A percentile compares a stretch with the other conserved stretches of the same genome.
Evolutionary conservation across 352 stramenopile species (phyloP).

Genomic region (Phytophthora brassicae): DNA sequence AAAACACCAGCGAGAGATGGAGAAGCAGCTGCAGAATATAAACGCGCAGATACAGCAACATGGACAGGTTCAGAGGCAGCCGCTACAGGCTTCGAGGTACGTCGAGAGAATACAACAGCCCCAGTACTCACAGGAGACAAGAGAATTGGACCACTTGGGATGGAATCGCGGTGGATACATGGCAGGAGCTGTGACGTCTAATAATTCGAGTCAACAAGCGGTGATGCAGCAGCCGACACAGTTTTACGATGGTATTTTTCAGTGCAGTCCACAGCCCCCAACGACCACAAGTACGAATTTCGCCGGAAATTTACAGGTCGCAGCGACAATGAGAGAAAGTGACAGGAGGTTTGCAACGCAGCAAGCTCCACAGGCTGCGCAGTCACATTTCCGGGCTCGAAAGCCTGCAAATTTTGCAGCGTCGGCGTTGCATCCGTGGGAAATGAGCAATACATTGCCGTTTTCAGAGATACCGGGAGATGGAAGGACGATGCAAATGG

Average conservation of each 20-base stretch:
- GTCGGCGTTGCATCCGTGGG: slow-evolving; percentile 10
- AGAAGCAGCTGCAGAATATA: slow-evolving; percentile 14
- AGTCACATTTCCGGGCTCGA: slow-evolving; percentile 20
- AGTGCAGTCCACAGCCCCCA: slow-evolving; percentile 1
- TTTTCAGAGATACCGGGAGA: slow-evolving; percentile 7
- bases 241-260: not conserved
- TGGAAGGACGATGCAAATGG: slow-evolving; percentile 2
- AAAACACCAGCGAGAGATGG: slow-evolving; percentile 11
- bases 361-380: slow-evolving; percentile 4
- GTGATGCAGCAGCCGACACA: not conserved
- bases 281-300: not conserved
- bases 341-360: slow-evolving; percentile 16
- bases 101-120: slow-evolving; percentile 17
- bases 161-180: slow-evolving; percentile 7
- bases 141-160: slow-evolving; percentile 1
- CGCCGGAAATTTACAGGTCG: not conserved
- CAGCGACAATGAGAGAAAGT: not conserved
- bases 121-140: not conserved
- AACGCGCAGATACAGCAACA: slow-evolving; percentile 18
- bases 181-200: not conserved
- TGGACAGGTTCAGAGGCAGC: slow-evolving; percentile 12
- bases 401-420: not conserved
- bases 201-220: not conserved
- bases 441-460: not conserved
- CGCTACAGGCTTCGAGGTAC: slow-evolving; percentile 14